Base-by-base conservation (phyloP, 352 stramenopile genomes). In the Pythium volutum region DNA sequence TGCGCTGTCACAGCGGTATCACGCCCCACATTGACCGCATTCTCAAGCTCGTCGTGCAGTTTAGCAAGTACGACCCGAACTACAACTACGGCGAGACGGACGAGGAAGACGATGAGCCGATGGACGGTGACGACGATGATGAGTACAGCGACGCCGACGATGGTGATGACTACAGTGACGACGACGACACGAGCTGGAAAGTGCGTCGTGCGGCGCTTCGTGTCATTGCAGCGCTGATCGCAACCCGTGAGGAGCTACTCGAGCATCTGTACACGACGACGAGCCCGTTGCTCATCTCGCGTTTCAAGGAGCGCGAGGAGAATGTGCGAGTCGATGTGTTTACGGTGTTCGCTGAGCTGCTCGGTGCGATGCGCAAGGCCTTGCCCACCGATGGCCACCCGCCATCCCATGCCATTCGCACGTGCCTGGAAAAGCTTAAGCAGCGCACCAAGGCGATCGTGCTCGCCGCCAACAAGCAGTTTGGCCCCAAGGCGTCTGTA, bases 311-410 rank as follows among this genome's bases (percentile, higher is more conserved):
- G 77, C 84, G 97, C 38, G 97, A 99, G 78, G 97, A 99, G 62
- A 99, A 99, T 71, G 98, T 98, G 50, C 94, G 96, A 26, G 93
- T 99, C 22, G 97, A 98, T 60, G 91, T 99, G 7, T 96, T 99
- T 74, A 84, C 82, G 5, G 97, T 97, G 22, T 98, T 99, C 71
- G 82, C 93, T 6, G 84, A 94, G 25, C 77, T 99, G 26, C 79
- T 99, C 45, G 82, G 86, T 46, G 74, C 80, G 26, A 92, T 79
- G 23, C 77, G 67, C 50, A 86, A 87, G 25, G 73, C 70, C 7
- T 50, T 88, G 41, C 72, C 81, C 3, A 67, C 61, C 12, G 55
- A 70, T 11, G 58, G 57, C 16, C 55, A 65, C 31, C 42, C 63
- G 5, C 71, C 55, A 41, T 65, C 60, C 10, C 64, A 71, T 1